Evolutionary conservation across 164 flowering plant species (phyloP).

Genomic region (Buxus sempervirens): DNA sequence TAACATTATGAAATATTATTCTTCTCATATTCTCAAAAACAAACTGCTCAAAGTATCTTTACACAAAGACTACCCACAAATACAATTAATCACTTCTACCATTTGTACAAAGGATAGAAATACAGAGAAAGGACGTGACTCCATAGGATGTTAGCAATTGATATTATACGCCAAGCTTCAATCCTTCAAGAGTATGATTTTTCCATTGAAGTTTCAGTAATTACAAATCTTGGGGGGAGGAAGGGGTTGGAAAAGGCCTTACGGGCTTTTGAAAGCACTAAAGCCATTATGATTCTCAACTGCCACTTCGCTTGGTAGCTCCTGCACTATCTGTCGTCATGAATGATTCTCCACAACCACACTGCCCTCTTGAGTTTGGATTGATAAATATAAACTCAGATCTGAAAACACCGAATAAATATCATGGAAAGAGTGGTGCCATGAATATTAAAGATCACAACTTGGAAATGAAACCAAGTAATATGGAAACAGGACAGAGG

Average conservation of each 20-base stretch:
- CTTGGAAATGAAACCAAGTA: background rate
- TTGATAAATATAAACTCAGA: constrained; percentile 86
- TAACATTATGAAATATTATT: no score
- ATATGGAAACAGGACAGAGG: background rate
- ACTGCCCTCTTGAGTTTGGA: constrained; percentile 80
- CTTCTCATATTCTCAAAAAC: background rate
- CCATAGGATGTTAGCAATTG: background rate
- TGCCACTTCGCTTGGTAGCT: constrained; percentile 33
- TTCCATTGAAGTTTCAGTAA: background rate
- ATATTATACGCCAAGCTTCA: background rate
- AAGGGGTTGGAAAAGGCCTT: background rate
- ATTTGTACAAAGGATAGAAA: background rate
- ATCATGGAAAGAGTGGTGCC: background rate
- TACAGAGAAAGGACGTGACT: background rate
- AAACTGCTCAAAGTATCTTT: background rate
- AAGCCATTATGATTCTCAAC: constrained; percentile 9
- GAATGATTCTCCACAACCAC: constrained; percentile 90
- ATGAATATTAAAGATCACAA: background rate
- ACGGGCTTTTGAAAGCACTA: no score
- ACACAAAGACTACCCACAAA: background rate
- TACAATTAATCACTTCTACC: background rate
- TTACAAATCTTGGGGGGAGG: background rate
- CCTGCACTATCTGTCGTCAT: constrained; percentile 51
- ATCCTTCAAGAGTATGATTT: background rate
- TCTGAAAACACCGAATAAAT: constrained; percentile 28